Percentiles rank a stretch among this genome's conserved stretches.
These are phyloP conservation scores for Populus nigra DNA, from an alignment of 345 rosid species.

Conservation along the genomic window DNA sequence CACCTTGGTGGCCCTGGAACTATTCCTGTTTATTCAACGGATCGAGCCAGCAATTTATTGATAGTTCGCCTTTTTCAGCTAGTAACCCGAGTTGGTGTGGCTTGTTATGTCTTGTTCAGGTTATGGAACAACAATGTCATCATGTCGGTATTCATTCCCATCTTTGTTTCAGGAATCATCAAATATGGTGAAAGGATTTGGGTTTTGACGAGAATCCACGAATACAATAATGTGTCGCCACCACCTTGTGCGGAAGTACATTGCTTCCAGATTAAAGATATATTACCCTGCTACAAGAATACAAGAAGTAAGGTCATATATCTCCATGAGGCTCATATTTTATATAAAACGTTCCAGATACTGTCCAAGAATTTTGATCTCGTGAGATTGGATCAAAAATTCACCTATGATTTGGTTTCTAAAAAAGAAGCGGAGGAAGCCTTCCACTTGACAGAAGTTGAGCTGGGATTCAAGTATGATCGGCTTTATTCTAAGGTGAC, in stretches of 20 bases:
- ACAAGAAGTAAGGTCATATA: neutral
- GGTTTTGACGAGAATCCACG: slow-evolving; percentile 18
- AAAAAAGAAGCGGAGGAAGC: slow-evolving; percentile 16
- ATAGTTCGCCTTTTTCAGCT: too few species aligned
- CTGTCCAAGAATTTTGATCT: neutral
- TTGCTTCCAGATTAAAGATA: too few species aligned
- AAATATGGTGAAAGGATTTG: slow-evolving; percentile 48
- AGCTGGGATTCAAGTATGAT: slow-evolving; percentile 41
- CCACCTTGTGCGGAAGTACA: slow-evolving; percentile 15
- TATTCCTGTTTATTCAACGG: too few species aligned
- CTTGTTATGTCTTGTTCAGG: too few species aligned
- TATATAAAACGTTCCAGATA: slow-evolving; percentile 11
- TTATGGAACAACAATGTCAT: too few species aligned
- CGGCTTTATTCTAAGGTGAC: slow-evolving; percentile 27
- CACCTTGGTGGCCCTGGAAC: too few species aligned
- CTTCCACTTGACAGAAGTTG: slow-evolving; percentile 29
- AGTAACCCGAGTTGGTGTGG: too few species aligned
- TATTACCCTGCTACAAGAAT: too few species aligned
- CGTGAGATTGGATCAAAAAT: neutral
- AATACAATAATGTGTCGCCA: too few species aligned
- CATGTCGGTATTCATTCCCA: neutral
- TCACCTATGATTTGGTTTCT: neutral
- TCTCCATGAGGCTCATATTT: neutral
- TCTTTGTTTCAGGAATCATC: slow-evolving; percentile 29
- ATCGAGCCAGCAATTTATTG: too few species aligned